Conservation (phyloP, 352 stramenopile genomes). For the Pythium dissotocum region DNA sequence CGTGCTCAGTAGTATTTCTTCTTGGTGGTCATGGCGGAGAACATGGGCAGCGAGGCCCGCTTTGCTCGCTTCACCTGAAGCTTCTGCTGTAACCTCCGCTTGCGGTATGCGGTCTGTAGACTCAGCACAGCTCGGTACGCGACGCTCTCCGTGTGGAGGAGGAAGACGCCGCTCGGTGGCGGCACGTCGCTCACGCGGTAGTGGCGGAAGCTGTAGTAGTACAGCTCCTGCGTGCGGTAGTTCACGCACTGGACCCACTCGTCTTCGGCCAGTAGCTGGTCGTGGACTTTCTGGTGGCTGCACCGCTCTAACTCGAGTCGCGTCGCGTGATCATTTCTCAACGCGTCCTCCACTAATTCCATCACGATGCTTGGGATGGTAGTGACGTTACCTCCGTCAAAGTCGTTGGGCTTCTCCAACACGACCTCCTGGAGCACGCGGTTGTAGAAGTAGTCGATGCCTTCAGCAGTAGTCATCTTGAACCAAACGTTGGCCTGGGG, state of each 20-base stretch:
- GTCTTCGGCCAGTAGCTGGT: constrained; percentile 54
- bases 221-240: constrained; percentile 36
- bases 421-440: constrained; percentile 45
- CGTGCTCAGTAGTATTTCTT: constrained; percentile 28
- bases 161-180: constrained; percentile 49
- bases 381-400: constrained; percentile 51
- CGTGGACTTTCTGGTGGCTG: constrained; percentile 39
- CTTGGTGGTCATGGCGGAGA: constrained; percentile 38
- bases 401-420: constrained; percentile 47
- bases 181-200: constrained; percentile 42
- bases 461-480: constrained; percentile 40
- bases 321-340: constrained; percentile 39
- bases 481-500: constrained; percentile 69
- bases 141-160: constrained; percentile 48
- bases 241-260: constrained; percentile 71
- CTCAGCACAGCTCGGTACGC: constrained; percentile 55
- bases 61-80: constrained; percentile 50
- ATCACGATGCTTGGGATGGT: constrained; percentile 49
- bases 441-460: constrained; percentile 69
- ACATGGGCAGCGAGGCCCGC: constrained; percentile 51
- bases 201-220: constrained; percentile 70
- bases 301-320: constrained; percentile 59
- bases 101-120: constrained; percentile 61
- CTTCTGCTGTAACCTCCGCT: constrained; percentile 45
- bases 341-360: constrained; percentile 47